Base-by-base conservation (phyloP, 1,139 yeast species). In the Candida sanyaensis region DNA sequence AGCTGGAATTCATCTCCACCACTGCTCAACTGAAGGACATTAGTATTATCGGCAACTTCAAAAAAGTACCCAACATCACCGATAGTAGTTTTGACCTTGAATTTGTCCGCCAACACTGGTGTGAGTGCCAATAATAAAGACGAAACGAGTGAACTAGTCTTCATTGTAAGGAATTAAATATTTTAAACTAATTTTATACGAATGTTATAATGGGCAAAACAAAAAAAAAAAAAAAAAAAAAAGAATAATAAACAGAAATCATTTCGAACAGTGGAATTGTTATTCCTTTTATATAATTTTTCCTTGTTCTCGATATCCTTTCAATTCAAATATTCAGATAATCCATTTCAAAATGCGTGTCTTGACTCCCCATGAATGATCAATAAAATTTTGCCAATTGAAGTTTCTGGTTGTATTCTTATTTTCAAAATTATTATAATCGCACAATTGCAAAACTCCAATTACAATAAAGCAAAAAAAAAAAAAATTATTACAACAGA, bases 81-180 rank as follows among this genome's bases (percentile, higher is more conserved):
- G 12, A 32, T 32, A 4, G 2, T 1, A 4, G 28, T 2, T 34
- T 21, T 34, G 37, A 32, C 36, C 12, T 5, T 17, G 6, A 34
- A 32, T 17, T 2, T 6, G 1, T 23, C 17, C 6, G 39, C 39
- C 17, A 23, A 24, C 24, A 7, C 39, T 13, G 39, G n/a, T 10
- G 39, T 23, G 11, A 26, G 11, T 10, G 28, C 39, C 11, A 36
- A 11, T 30, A 36, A 36, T 13, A 36, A 24, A 36, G 39, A 36
- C 39, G 39, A 36, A 36, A 36, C 39, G 39, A 36, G 39, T 36
- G 39, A 36, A 36, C 6, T 36, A 17, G 29, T 36, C 39, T 24
- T 36, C 39, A 36, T 36, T 36, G 39, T 36, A 2, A 13, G 13
- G 8, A 36, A 23, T 36, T 13, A 36, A 36, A 36, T 23, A 36